These are phyloP conservation scores for Cucurbita ficifolia DNA, from an alignment of 306 rosid species.

Conservation along the genomic window DNA sequence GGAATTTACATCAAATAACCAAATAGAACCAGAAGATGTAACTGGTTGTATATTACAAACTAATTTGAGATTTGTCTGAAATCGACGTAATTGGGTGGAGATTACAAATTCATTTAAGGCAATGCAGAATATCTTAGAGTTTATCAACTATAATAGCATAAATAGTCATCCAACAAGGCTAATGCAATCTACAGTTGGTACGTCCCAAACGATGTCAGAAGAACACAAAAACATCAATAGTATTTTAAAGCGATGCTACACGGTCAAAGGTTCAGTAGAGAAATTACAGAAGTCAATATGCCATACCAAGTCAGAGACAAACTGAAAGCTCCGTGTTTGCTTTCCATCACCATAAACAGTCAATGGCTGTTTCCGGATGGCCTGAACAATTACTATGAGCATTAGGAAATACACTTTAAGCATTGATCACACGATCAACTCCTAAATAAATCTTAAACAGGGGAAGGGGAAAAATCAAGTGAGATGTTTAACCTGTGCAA, in stretches of 20 bases:
- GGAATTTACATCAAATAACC: not conserved
- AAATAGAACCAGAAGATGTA: not conserved
- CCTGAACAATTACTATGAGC: constrained; percentile 26
- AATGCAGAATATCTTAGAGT: not conserved
- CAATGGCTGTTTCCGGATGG: constrained; percentile 79
- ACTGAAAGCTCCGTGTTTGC: constrained; percentile 97
- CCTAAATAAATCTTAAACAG: not conserved
- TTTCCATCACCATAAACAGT: constrained; percentile 94
- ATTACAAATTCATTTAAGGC: not conserved
- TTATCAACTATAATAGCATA: not conserved
- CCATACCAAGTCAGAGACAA: constrained; percentile 85
- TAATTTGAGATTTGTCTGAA: not conserved
- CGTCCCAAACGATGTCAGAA: not conserved
- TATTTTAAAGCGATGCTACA: not conserved
- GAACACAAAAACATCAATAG: not conserved
- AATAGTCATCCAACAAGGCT: not conserved
- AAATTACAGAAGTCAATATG: not conserved
- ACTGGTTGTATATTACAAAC: not conserved
- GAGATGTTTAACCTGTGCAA: constrained; percentile 8
- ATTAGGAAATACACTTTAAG: not conserved
- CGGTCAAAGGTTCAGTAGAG: not conserved
- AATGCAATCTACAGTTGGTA: not conserved
- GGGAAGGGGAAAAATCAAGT: not conserved
- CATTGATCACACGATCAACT: not conserved
- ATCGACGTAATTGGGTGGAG: not conserved